Evolutionary conservation across 148 eudicot species (phyloP).

Genomic region (Nepenthes gracilis): DNA sequence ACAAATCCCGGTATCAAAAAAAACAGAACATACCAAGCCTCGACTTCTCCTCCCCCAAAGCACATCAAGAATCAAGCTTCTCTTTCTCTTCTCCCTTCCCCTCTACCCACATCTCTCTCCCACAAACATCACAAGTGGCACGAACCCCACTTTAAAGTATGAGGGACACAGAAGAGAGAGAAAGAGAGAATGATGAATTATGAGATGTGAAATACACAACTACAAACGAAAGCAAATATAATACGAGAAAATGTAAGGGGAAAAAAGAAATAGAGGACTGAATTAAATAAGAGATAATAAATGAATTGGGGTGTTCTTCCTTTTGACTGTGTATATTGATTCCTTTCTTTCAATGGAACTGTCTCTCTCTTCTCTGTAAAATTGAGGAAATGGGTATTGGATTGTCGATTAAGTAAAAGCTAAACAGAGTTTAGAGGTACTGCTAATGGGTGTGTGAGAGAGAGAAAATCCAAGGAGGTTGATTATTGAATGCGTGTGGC

Average conservation of each 20-base stretch:
- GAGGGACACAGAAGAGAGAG: background rate
- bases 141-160: slow-evolving; percentile 27
- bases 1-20: slow-evolving; percentile 11
- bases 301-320: too few relatives aligned
- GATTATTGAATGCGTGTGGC: slow-evolving; percentile 34
- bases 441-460: background rate
- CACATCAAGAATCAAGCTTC: background rate
- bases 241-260: background rate
- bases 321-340: too few relatives aligned
- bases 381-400: too few relatives aligned
- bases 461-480: slow-evolving; percentile 1
- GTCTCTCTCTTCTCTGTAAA: too few relatives aligned
- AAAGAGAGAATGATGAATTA: background rate
- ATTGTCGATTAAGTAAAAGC: too few relatives aligned
- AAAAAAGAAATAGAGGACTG: too few relatives aligned
- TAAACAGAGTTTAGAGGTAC: too few relatives aligned
- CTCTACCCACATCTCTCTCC: slow-evolving; percentile 12
- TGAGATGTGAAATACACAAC: background rate
- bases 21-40: slow-evolving; percentile 1
- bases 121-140: slow-evolving; percentile 18
- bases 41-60: background rate
- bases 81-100: background rate
- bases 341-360: too few relatives aligned
- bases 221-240: too few relatives aligned
- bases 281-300: too few relatives aligned